Evolutionary conservation across 192 early-diverging fungal species (phyloP).

Genomic region (Endogone sp.): DNA sequence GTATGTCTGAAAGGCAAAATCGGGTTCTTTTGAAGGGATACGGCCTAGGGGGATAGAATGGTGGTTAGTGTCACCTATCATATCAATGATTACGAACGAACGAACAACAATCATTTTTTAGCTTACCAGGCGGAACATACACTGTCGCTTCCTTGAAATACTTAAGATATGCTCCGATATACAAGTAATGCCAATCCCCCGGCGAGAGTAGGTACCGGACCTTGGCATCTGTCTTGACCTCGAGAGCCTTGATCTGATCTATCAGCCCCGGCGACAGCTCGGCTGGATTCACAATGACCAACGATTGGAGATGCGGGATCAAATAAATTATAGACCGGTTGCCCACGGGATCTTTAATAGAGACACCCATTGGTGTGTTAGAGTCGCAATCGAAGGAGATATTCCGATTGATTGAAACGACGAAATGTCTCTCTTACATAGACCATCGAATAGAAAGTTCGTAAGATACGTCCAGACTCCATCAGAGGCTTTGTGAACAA

Average conservation of each 20-base stretch:
- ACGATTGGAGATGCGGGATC: neutral
- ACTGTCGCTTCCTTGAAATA: neutral
- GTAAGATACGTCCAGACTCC: neutral
- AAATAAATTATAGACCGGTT: neutral
- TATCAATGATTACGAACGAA: neutral
- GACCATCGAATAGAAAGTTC: neutral
- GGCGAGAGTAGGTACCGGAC: neutral
- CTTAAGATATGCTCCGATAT: neutral
- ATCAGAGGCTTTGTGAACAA: neutral
- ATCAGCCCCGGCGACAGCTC: neutral
- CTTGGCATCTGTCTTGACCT: neutral
- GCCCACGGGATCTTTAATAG: neutral
- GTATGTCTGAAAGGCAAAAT: neutral
- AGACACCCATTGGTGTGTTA: too few relatives aligned
- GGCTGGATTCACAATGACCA: neutral
- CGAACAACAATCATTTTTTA: neutral
- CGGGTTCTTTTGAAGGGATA: neutral
- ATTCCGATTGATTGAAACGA: neutral
- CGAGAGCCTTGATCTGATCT: neutral
- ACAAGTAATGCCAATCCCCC: neutral
- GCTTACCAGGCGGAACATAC: neutral
- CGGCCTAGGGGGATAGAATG: neutral
- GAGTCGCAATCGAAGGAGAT: neutral
- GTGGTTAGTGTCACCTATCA: too few relatives aligned
- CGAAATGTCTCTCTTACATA: neutral